A percentile compares a stretch with the other conserved stretches of the same genome.
Conservation (phyloP, 2,329 filamentous ascomycete genomes). For the Diaporthe ilicicola region DNA sequence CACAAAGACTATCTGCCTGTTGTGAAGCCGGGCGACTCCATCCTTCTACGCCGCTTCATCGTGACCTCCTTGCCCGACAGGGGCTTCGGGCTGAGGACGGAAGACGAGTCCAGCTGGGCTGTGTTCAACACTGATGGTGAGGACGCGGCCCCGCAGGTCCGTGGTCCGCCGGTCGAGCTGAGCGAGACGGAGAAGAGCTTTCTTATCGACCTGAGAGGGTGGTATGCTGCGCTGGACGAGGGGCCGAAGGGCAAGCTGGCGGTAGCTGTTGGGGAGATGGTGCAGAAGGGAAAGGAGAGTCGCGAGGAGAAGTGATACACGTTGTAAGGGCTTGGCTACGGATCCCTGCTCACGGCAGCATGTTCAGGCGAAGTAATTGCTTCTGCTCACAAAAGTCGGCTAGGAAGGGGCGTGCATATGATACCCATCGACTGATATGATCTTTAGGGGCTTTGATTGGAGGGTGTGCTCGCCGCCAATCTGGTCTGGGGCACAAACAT, state of each 20-base stretch:
- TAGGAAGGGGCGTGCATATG: slow-evolving; percentile 1
- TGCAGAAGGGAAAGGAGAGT: slow-evolving; percentile 28
- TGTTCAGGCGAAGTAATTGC: background rate
- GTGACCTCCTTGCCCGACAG: slow-evolving; percentile 62
- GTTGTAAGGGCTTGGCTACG: background rate
- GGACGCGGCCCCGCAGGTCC: slow-evolving; percentile 59
- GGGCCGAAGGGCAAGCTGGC: slow-evolving; percentile 56
- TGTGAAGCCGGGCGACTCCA: slow-evolving; percentile 63
- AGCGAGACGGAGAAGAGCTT: slow-evolving; percentile 58
- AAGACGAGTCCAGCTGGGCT: slow-evolving; percentile 67
- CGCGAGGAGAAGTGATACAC: slow-evolving; percentile 23
- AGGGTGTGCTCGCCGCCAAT: background rate
- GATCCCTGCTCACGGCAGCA: background rate
- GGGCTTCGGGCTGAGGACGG: slow-evolving; percentile 63
- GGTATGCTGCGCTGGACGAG: slow-evolving; percentile 58
- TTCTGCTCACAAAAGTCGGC: background rate
- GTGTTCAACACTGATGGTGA: slow-evolving; percentile 60
- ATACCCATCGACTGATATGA: background rate
- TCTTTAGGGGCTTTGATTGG: background rate
- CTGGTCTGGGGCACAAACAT: background rate
- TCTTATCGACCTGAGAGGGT: slow-evolving; percentile 56
- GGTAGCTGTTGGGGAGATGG: slow-evolving; percentile 45
- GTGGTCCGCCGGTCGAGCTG: slow-evolving; percentile 67
- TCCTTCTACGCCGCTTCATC: slow-evolving; percentile 65
- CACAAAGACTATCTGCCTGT: slow-evolving; percentile 65